Evolutionary conservation across 805 yeast species (phyloP).

Genomic region (Candida golubevii): DNA sequence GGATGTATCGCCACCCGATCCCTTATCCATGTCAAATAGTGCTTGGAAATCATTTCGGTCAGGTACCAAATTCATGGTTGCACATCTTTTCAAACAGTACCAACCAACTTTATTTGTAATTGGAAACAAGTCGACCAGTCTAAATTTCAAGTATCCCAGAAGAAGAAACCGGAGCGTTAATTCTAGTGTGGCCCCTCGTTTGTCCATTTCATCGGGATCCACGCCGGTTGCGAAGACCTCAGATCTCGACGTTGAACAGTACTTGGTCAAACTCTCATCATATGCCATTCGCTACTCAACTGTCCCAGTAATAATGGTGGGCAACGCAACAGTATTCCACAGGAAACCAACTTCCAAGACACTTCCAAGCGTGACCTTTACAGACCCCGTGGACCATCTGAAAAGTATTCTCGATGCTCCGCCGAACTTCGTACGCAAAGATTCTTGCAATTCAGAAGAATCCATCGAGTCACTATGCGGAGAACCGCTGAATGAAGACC

Average conservation of each 20-base stretch:
- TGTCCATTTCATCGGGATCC: conserved; percentile 5
- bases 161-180: conserved; percentile 18
- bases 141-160: conserved; percentile 40
- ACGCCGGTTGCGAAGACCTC: conserved; percentile 1
- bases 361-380: conserved; percentile 13
- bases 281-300: conserved; percentile 37
- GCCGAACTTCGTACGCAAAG: conserved; percentile 6
- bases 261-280: conserved; percentile 33
- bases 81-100: conserved; percentile 36
- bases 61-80: conserved; percentile 35
- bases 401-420: conserved; percentile 4
- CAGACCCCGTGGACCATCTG: conserved; percentile 1
- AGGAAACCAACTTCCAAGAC: conserved; percentile 2
- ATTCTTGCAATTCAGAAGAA: conserved; percentile 11
- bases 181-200: conserved; percentile 3
- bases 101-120: conserved; percentile 36
- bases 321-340: conserved; percentile 23
- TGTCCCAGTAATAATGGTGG: conserved; percentile 37
- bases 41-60: conserved; percentile 3
- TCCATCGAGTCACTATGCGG: conserved; percentile 19
- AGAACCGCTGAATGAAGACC: conserved; percentile 1
- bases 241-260: conserved; percentile 19
- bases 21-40: conserved; percentile 3
- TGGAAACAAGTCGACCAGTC: conserved; percentile 37
- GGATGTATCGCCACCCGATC: conserved; percentile 16